Evolutionary conservation across 805 yeast genomes (phyloP), one percentile per base, ranked within the genome.

Genomic region (Suhomyces sp.): DNA sequence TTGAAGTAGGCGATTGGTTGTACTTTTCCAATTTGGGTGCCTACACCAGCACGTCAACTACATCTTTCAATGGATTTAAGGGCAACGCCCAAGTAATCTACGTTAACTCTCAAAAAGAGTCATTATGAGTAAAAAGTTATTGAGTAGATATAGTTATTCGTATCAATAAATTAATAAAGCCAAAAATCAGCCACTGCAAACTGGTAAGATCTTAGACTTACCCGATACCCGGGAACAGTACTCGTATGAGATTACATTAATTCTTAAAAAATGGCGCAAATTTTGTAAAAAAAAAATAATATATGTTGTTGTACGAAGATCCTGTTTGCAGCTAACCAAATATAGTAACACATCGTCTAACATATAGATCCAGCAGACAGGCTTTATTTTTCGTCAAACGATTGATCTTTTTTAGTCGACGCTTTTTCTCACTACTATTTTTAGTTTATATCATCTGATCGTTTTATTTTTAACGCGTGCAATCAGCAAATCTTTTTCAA

Each of bases 31-130:
- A 84, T 58, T 68, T 88, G 52, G 99, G 99, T 15, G 97, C 99
- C 17, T 93, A 93, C 72, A 92, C 98, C 7, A 77, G 86, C 20
- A 89, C 92, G 24, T 97, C 98, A 3, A 83, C 96, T n/a, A 89
- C 97, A 9, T 79, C 84, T 44, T 93, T 93, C 77, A 93, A 93
- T 64, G 99, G 99, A 15, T 93, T 93, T 66, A 80, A 80, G 54
- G 81, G 81, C 50, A 65, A 71, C 3, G 82, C 83, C 21, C 78
- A 79, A 29, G 86, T 86, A 45, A 67, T 82, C 41, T 91, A 87
- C 65, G 84, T 91, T 37, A 52, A 59, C 21, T 33, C 44, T 27
- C 43, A 31, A 21, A 20, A 31, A 33, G 29, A 31, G 25, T n/a
- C 25, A 17, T 37, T 37, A 6, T 43, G 13, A 37, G 41, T 17